Evolutionary conservation across 345 rosid species (phyloP).

Genomic region (Citrus maxima): DNA sequence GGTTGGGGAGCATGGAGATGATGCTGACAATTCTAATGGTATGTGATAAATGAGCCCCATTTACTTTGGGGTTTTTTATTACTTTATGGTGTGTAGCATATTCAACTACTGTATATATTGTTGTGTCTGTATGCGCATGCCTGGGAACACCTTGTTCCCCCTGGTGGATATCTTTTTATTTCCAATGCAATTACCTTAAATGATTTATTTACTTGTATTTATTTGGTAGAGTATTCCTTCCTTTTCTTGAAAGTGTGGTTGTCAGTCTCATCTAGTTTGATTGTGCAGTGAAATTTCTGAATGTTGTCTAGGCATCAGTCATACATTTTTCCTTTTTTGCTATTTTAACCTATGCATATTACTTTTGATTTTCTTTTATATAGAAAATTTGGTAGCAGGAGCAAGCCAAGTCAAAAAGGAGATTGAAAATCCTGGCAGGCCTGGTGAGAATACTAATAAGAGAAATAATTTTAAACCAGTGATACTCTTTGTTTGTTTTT

Average conservation of each 20-base stretch:
- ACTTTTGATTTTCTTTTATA: background rate
- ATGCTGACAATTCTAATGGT: constrained; percentile 16
- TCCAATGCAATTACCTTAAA: background rate
- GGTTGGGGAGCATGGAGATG: constrained; percentile 14
- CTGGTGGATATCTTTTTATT: background rate
- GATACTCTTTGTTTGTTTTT: background rate
- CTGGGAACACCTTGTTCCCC: background rate
- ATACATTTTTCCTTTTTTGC: background rate
- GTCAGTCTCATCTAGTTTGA: background rate
- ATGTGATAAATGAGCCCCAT: background rate
- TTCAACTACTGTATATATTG: background rate
- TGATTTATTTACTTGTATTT: background rate
- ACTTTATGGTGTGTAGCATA: background rate
- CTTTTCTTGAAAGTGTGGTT: background rate
- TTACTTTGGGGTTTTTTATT: background rate
- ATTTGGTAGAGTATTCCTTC: background rate
- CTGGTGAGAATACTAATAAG: background rate
- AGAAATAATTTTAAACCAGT: constrained; percentile 9
- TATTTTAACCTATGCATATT: background rate
- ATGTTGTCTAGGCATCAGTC: background rate
- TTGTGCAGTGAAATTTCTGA: background rate
- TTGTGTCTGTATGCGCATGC: background rate
- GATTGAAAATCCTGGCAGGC: background rate
- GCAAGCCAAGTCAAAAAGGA: background rate
- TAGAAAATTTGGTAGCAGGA: constrained; percentile 8